Evolutionary conservation across 2,329 filamentous ascomycete species (phyloP).

Genomic region (Fusarium longipes): DNA sequence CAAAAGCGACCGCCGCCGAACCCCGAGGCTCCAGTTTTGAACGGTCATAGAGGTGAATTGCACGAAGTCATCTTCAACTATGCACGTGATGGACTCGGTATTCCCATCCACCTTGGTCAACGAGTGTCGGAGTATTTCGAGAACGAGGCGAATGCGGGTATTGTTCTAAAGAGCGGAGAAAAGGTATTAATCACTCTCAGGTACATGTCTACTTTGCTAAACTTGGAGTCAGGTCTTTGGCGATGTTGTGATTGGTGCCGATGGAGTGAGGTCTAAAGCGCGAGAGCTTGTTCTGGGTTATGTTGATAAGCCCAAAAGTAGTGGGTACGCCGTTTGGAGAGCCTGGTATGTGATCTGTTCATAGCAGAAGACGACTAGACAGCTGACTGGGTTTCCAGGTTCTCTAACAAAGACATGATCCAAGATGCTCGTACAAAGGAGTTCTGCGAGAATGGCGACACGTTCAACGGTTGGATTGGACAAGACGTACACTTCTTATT

Average conservation of each 20-base stretch:
- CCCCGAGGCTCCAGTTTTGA: conserved; percentile 31
- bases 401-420: conserved; percentile 61
- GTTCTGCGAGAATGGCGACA: conserved; percentile 67
- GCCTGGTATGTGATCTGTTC: conserved; percentile 58
- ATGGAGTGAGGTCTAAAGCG: conserved; percentile 35
- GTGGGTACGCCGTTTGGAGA: conserved; percentile 50
- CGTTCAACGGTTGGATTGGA: conserved; percentile 65
- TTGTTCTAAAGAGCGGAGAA: conserved; percentile 23
- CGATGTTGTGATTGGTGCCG: conserved; percentile 37
- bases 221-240: neutral
- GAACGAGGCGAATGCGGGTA: conserved; percentile 1
- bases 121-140: conserved; percentile 30
- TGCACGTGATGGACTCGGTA: conserved; percentile 26
- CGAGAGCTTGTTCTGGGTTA: conserved; percentile 36
- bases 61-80: conserved; percentile 36
- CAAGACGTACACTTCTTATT: conserved; percentile 61
- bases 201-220: neutral
- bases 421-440: conserved; percentile 63
- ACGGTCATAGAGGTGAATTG: conserved; percentile 32
- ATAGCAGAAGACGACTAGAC: accelerated
- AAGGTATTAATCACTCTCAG: neutral
- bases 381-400: conserved; percentile 4
- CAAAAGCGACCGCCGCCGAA: conserved; percentile 54
- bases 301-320: conserved; percentile 31
- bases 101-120: conserved; percentile 27